Base-by-base conservation (phyloP, 345 rosid species). In the Camelina laxa region DNA sequence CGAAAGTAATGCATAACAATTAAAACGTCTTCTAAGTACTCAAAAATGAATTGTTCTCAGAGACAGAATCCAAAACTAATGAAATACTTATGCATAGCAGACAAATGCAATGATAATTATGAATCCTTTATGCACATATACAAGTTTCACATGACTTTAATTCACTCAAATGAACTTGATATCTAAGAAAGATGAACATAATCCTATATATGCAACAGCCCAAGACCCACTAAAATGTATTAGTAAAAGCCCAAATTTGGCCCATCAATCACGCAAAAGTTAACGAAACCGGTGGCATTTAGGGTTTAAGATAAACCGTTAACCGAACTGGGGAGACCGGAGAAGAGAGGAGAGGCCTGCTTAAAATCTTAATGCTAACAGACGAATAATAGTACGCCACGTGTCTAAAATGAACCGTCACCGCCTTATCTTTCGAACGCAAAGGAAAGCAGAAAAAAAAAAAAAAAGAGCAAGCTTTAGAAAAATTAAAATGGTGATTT, bases 401-500 rank as follows among this genome's bases (percentile, higher is more conserved):
- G 69, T 72, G 19, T 63, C 6, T 7, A 21, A 21, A 6, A 12
- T 2, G 53, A 62, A 63, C 9, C 61, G 65, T 69, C 65, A 45
- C 63, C 27, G 65, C 58, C 65, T 76, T 76, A 76, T 76, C 30
- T 27, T 4, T 27, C 30, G 30, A 27, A 27, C 30, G 5, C 30
- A 27, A 27, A 27, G 30, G 30, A 27, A 27, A 27, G 30, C 30
- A 27, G 5, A 4, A 4, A 27, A 27, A 27, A 27, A 27, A 27
- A 27, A 27, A 27, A 27, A 27, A 27, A 1, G 30, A 27, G 30
- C 30, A 27, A 27, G 60, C 61, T 60, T 72, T 1, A 16, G 0
- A 15, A 45, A 74, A 75, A 84, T 82, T 10, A 45, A 74, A 75
- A 84, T 82, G 87, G 64, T 62, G 59, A 70, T 56, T 63, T 41